phyloP scores from a whole-genome alignment of 1,139 yeast genomes.

The Pichia sp. region DNA sequence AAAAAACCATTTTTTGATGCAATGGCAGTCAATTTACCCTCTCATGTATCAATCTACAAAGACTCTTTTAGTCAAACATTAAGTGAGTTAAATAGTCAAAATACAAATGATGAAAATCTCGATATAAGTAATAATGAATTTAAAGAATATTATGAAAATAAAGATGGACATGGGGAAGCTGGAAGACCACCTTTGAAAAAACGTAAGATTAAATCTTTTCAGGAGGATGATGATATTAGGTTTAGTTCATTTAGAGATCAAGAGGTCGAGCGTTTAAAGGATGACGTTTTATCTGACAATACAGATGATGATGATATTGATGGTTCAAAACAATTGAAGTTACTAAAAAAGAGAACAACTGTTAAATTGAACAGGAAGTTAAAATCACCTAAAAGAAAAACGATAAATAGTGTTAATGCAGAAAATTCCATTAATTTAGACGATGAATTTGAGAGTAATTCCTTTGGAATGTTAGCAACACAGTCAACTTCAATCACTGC shows the following conservation, averaged over 20 bases:
- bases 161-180: neutral
- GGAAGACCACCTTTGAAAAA: constrained; percentile 21
- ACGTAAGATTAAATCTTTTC: constrained; percentile 15
- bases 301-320: constrained; percentile 20
- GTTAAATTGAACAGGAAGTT: constrained; percentile 12
- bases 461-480: constrained; percentile 16
- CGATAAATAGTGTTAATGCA: neutral
- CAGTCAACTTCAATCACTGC: constrained; percentile 19
- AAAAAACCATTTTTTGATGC: constrained; percentile 15
- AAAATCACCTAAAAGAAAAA: neutral
- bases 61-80: constrained; percentile 8
- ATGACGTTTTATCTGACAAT: constrained; percentile 6
- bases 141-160: constrained; percentile 14
- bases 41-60: constrained; percentile 12
- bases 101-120: constrained; percentile 26
- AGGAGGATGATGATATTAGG: constrained; percentile 33
- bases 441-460: constrained; percentile 6
- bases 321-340: constrained; percentile 26
- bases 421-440: neutral
- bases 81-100: constrained; percentile 30
- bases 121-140: constrained; percentile 19
- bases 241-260: constrained; percentile 13
- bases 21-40: constrained; percentile 12
- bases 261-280: constrained; percentile 6
- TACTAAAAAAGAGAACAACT: constrained; percentile 19